phyloP scores from a whole-genome alignment of 2,329 filamentous ascomycete genomes.

The Colletotrichum abscissum region DNA sequence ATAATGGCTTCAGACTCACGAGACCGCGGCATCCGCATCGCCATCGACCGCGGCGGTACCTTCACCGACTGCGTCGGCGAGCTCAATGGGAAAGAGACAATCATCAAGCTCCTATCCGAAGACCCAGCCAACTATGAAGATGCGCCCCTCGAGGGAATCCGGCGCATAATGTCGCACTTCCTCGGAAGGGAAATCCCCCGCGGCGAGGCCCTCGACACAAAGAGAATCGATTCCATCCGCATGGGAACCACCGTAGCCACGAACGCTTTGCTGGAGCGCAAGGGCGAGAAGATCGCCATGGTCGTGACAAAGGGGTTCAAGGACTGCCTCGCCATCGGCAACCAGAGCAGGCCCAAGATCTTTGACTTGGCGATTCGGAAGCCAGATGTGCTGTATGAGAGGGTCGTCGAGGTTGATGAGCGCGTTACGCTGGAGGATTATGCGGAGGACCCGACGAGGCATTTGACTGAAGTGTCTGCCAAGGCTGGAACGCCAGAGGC shows the following conservation, averaged over 20 bases:
- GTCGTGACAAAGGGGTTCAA: constrained; percentile 89
- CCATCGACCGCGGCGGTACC: constrained; percentile 85
- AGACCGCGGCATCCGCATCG: constrained; percentile 76
- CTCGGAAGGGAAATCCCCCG: constrained; percentile 80
- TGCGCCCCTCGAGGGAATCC: constrained; percentile 90
- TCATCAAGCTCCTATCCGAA: constrained; percentile 90
- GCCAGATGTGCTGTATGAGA: constrained; percentile 87
- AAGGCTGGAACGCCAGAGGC: constrained; percentile 60
- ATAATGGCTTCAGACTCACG: constrained; percentile 50
- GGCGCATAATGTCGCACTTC: constrained; percentile 85
- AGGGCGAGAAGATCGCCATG: constrained; percentile 89
- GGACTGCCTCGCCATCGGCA: constrained; percentile 89
- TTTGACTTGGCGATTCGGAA: constrained; percentile 91
- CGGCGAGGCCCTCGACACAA: constrained; percentile 83
- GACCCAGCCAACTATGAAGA: constrained; percentile 92
- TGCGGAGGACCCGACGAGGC: constrained; percentile 82
- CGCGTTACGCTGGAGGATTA: constrained; percentile 92
- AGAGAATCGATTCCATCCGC: constrained; percentile 87
- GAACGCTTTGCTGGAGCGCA: constrained; percentile 89
- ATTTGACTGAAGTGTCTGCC: constrained; percentile 64
- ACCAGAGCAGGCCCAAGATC: constrained; percentile 89
- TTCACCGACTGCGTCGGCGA: constrained; percentile 95
- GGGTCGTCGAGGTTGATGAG: constrained; percentile 90
- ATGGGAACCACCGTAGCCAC: constrained; percentile 98
- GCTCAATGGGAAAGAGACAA: constrained; percentile 79